Evolutionary conservation across 1,139 yeast genomes (phyloP), one percentile per base, ranked within the genome.

Genomic region (Lizanozyma gosingica): DNA sequence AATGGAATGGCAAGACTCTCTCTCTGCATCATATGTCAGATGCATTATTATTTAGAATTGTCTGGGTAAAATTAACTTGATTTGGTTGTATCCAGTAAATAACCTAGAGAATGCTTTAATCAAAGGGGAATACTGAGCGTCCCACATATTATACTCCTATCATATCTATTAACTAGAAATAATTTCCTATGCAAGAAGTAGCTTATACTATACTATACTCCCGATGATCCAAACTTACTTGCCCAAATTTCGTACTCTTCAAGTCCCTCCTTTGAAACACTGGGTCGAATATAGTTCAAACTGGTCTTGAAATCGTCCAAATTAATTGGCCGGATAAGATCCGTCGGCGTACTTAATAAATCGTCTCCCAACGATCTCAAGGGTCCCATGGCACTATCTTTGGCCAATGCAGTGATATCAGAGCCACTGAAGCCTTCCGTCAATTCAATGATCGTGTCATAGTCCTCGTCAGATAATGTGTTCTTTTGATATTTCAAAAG

Each of bases 381-480:
- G 1, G 98, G 98, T 0, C 97, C 97, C 97, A 92, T 90, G 1
- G 98, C 98, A 2, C 97, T 94, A 60, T 92, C 98, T 59, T 92
- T 92, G 2, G 97, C 96, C 49, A 92, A 65, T 0, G 97, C 95
- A 1, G 97, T 92, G 41, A 92, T 77, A 60, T 92, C 98, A 50
- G 95, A 82, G 2, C 98, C 98, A 39, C 95, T 82, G 59, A 83
- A 88, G 1, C 94, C 94, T 39, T 79, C 83, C 1, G 88, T 88
- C 51, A 77, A 62, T 14, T 65, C 66, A 35, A 86, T 73, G 27
- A 92, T 67, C 41, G 66, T 67, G 3, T 68, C 69, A 47, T 80
- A 73, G 46, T 90, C 96, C 9, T 60, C 71, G 1, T 76, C 84
- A 22, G 75, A 63, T 18, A 92, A 58, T 1, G 82, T 76, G 54